Evolutionary conservation across 2,329 filamentous ascomycete genomes (phyloP), one percentile per base, ranked within the genome.

Genomic region (Epichloe elymi): DNA sequence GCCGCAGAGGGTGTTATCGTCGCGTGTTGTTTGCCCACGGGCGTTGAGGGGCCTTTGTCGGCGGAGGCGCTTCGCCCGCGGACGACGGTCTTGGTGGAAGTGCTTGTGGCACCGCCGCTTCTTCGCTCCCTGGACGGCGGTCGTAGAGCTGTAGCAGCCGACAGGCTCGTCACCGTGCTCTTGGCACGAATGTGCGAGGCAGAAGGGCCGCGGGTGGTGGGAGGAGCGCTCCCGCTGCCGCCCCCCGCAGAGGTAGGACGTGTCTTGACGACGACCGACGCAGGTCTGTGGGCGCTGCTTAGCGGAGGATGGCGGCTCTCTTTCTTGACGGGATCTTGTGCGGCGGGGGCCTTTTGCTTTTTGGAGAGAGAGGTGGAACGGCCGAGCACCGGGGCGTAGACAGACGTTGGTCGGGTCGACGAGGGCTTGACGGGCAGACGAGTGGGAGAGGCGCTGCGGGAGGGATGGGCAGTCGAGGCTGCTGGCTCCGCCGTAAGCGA

Each of bases 391-490:
- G 62, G 55, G 11, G 17, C 30, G 43, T 8, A 26, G 23, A 47
- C n/a, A 14, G 67, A 65, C 39, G 63, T 57, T 19, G 63, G 63
- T 40, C 68, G 62, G 23, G 65, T 61, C 46, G 60, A 56, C 46
- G 60, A 56, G 35, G 71, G 72, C 58, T 74, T 76, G 56, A 73
- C 61, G 39, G 74, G 74, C 35, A 78, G 64, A 39, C 74, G 70
- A 58, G 71, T 78, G 2, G 75, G 74, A 10, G 75, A 78, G 17
- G 56, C 59, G 56, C 62, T 70, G 51, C 70, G 65, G 26, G 60
- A 63, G 61, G 54, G 49, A 54, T 42, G n/a, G 15, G 40, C 15
- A 5, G 45, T 51, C 58, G 48, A 26, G 56, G 46, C 33, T 47
- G 46, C 46, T 7, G 57, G 33, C 5, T 15, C 56, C 35, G 33